A percentile compares a stretch with the other conserved stretches of the same genome.
Conservation (phyloP, 306 rosid species). For the Lathyrus oleraceus region DNA sequence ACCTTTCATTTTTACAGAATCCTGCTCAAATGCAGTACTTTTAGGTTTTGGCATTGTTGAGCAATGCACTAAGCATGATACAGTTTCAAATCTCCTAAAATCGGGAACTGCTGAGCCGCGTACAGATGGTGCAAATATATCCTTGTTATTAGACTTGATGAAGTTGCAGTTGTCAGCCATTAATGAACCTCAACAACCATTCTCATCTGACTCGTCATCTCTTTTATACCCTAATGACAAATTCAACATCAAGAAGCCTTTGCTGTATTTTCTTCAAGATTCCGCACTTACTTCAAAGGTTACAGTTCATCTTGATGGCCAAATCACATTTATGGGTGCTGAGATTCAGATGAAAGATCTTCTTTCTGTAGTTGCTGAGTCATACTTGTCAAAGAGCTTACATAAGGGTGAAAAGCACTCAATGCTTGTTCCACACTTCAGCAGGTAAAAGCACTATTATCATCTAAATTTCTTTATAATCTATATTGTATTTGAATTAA, state of each 20-base stretch:
- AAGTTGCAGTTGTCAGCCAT: constrained; percentile 46
- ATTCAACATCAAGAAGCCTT: constrained; percentile 50
- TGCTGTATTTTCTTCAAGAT: constrained; percentile 59
- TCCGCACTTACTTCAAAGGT: constrained; percentile 60
- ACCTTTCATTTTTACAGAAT: constrained; percentile 49
- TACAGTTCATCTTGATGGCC: constrained; percentile 67
- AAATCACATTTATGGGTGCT: constrained; percentile 55
- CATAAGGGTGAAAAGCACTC: constrained; percentile 48
- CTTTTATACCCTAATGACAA: constrained; percentile 56
- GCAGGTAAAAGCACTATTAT: constrained; percentile 50
- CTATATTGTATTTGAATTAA: constrained; percentile 2
- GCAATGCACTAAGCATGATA: constrained; percentile 57
- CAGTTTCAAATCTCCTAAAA: constrained; percentile 55
- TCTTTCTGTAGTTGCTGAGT: constrained; percentile 67
- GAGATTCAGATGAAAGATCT: constrained; percentile 73
- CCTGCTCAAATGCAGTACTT: constrained; percentile 47
- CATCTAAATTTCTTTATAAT: neutral
- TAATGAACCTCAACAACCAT: constrained; percentile 39
- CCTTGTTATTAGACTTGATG: constrained; percentile 54
- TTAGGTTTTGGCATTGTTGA: constrained; percentile 69
- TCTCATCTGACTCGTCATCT: constrained; percentile 35
- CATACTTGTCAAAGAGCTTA: constrained; percentile 52
- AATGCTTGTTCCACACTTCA: constrained; percentile 68
- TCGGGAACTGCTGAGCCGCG: constrained; percentile 56
- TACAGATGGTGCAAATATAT: constrained; percentile 43